phyloP scores from a whole-genome alignment of 2,329 filamentous ascomycete genomes.

The Aspergillus hortae region DNA sequence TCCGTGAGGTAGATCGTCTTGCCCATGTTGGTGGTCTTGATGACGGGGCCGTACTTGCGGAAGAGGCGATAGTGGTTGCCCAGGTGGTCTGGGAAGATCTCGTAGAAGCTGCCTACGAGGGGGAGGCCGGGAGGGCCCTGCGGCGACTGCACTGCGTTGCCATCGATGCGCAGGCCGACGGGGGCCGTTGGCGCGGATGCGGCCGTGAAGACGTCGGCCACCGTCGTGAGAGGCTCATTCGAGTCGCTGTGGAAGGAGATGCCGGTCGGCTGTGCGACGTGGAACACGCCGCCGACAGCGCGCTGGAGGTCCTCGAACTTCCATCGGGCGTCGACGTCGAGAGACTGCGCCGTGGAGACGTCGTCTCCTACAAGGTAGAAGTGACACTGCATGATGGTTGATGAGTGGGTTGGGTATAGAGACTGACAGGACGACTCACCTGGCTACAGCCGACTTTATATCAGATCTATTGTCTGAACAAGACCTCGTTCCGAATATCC shows the following conservation, averaged over 20 bases:
- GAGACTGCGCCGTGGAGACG: constrained; percentile 44
- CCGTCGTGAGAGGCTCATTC: constrained; percentile 3
- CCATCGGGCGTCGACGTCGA: constrained; percentile 41
- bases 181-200: not conserved
- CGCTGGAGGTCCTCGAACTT: constrained; percentile 56
- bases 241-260: constrained; percentile 11
- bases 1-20: constrained; percentile 48
- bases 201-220: constrained; percentile 6
- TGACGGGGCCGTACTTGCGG: constrained; percentile 48
- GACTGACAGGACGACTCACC: not conserved
- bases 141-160: constrained; percentile 18
- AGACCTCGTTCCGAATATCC: constrained; percentile 1
- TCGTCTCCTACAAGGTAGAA: constrained; percentile 20
- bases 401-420: not conserved
- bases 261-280: constrained; percentile 40
- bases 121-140: constrained; percentile 20
- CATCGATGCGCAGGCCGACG: constrained; percentile 21
- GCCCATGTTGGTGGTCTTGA: constrained; percentile 53
- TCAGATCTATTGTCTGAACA: not conserved
- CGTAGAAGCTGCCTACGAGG: constrained; percentile 50
- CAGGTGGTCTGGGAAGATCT: constrained; percentile 54
- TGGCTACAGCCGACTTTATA: not conserved
- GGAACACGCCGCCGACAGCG: constrained; percentile 48
- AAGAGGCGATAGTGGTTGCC: constrained; percentile 55
- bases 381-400: constrained; percentile 4